Base-by-base conservation (phyloP, 75 land plant genomes). In the Pinus tabuliformis region DNA sequence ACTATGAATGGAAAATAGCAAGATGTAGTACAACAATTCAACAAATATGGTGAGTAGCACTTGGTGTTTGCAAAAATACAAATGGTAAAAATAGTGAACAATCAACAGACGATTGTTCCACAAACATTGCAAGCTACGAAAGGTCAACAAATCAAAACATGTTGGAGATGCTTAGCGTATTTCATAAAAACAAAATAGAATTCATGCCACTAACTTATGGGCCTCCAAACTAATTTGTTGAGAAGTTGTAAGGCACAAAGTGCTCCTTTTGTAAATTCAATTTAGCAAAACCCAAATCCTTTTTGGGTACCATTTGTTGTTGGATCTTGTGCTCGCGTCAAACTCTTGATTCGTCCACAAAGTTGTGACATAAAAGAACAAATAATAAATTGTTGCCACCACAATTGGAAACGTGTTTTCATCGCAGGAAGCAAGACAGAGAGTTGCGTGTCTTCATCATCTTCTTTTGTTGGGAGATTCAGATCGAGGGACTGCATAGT, bases 291-390 rank as follows among this genome's bases (percentile, higher is more conserved):
- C 5, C 95, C 97, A 83, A 92, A 94, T 3, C 89, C 86, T 83
- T 73, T 91, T 37, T 81, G 90, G 52, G 83, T 81, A 18, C 92
- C 93, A 82, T 82, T n/a, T n/a, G n/a, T 60, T 57, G 86, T 62
- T 42, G 95, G 92, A 82, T 91, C 88, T 80, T 92, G 91, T 58
- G 90, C 85, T 60, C 95, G 91, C 80, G 91, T 94, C 97, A 94
- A 94, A 73, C 92, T 92, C 73, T 94, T 94, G 63, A 94, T 88
- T 49, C 92, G 89, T 75, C 97, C 97, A 90, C 97, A 94, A 12
- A 91, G 81, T 94, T 94, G 75, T 63, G 8, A 17, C 37, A 73
- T 21, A 42, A 68, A 30, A 16, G 1, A 4, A 6, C 8, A 59
- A 28, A 26, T 11, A 17, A 20, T 37, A 59, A 28, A 66, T 22